Base-by-base conservation (phyloP, 1,139 yeast genomes). In the Taphrina deformans region DNA sequence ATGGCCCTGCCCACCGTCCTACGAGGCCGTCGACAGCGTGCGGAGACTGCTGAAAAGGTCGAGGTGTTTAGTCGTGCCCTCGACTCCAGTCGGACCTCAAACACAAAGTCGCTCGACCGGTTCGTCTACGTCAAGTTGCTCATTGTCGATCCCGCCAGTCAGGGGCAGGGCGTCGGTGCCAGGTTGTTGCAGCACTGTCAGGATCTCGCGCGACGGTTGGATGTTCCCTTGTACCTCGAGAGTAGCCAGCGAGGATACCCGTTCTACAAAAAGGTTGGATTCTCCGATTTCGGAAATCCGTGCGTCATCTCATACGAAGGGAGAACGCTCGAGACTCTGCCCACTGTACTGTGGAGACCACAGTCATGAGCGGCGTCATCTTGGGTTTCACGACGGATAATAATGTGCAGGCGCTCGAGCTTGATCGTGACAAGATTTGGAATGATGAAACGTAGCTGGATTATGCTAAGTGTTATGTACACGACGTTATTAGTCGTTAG, bases 211-310 rank as follows among this genome's bases (percentile, higher is more conserved):
- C 18, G 27, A 18, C 40, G 21, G 12, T 16, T 24, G 27, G 24
- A 35, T n/a, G 40, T 59, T 24, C 63, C 63, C n/a, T 26, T 41
- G 7, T 59, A 51, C 27, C 50, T 59, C 1, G 63, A 59, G 50
- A 46, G 55, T 9, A 59, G 50, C 16, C 46, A 10, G 10, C 38
- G 16, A 10, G 63, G 63, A n/a, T 50, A 59, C 41, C 56, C 48
- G 10, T 40, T 48, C 48, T 59, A 59, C 41, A 26, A 33, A 2
- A 59, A 59, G 50, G n/a, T n/a, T 5, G 63, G 56, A 12, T 59
- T 59, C n/a, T 14, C 2, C 4, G 56, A 59, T 23, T 33, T 44
- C 12, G 56, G 56, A n/a, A 45, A 33, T n/a, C 24, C 40, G 52
- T 18, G 26, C 24, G 46, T 41, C 10, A 21, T 55, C 40, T 14